These are phyloP conservation scores for Arthrobotrys musiformis DNA, from an alignment of 2,329 filamentous ascomycete species.

Conservation along the genomic window DNA sequence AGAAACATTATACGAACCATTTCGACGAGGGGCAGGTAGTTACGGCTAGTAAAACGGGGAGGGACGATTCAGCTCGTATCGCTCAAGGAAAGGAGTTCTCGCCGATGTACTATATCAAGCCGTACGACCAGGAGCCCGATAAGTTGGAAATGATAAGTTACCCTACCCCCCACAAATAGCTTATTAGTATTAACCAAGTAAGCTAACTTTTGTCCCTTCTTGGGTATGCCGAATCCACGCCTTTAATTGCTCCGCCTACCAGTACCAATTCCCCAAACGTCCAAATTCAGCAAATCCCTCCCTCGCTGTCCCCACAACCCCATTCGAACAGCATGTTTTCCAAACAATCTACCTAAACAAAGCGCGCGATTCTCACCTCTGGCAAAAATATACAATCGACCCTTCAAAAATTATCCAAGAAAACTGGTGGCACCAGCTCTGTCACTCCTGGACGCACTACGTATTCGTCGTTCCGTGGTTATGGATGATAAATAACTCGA, in stretches of 20 bases:
- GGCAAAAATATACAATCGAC: slow-evolving; percentile 71
- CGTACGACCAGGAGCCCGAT: slow-evolving; percentile 68
- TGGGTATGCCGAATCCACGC: slow-evolving; percentile 23
- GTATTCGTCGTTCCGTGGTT: slow-evolving; percentile 75
- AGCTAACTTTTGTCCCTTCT: slow-evolving; percentile 6
- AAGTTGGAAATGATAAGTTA: slow-evolving; percentile 70
- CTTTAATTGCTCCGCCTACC: slow-evolving; percentile 50
- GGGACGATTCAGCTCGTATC: slow-evolving; percentile 62
- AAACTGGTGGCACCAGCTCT: slow-evolving; percentile 76
- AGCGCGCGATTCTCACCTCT: slow-evolving; percentile 67
- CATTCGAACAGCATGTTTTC: slow-evolving; percentile 36
- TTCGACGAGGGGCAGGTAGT: slow-evolving; percentile 67
- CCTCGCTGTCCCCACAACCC: slow-evolving; percentile 24
- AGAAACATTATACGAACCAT: slow-evolving; percentile 74
- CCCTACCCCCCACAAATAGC: not conserved
- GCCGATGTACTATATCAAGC: slow-evolving; percentile 75
- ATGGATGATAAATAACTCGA: slow-evolving; percentile 76
- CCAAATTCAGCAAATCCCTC: slow-evolving; percentile 27
- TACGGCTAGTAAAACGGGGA: slow-evolving; percentile 61
- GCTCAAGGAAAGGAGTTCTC: slow-evolving; percentile 67
- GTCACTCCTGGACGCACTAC: slow-evolving; percentile 74
- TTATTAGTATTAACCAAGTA: not conserved
- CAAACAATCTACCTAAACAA: slow-evolving; percentile 73
- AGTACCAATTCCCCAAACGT: slow-evolving; percentile 49
- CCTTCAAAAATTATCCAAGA: slow-evolving; percentile 71